phyloP scores from a whole-genome alignment of 78 protist species.

The Carpediemonas membranifera region DNA sequence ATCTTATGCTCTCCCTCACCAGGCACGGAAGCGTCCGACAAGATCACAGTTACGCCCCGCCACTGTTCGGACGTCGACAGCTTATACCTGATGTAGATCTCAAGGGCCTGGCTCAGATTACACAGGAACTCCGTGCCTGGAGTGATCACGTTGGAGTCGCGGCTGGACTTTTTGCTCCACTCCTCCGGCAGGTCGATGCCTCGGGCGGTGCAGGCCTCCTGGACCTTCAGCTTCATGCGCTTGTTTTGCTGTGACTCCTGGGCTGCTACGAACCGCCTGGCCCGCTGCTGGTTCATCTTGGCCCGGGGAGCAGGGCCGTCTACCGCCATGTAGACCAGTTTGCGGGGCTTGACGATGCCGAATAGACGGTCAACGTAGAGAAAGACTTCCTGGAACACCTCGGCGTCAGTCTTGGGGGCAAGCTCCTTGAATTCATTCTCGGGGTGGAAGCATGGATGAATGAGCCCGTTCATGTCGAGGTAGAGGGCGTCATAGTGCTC shows the following conservation, averaged over 20 bases:
- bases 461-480: conserved; percentile 98
- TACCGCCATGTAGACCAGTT: conserved; percentile 86
- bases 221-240: conserved; percentile 8
- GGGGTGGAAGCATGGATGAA: conserved; percentile 91
- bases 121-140: conserved; percentile 95
- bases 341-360: conserved; percentile 80
- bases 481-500: conserved; percentile 79
- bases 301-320: conserved; percentile 71
- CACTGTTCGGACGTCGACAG: neutral
- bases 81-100: neutral
- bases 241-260: conserved; percentile 32
- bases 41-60: conserved; percentile 44
- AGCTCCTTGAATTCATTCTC: conserved; percentile 21
- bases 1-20: conserved; percentile 99
- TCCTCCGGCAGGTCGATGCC: neutral
- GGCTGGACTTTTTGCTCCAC: conserved; percentile 13
- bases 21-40: conserved; percentile 72
- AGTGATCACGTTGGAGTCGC: conserved; percentile 84
- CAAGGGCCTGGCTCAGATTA: neutral
- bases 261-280: conserved; percentile 84
- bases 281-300: conserved; percentile 87
- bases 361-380: conserved; percentile 80
- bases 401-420: conserved; percentile 6
- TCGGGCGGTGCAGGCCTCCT: neutral
- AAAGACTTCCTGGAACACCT: conserved; percentile 74